Conservation (phyloP, 1,284 basidiomycete species). For the Cryptococcus sp. region DNA sequence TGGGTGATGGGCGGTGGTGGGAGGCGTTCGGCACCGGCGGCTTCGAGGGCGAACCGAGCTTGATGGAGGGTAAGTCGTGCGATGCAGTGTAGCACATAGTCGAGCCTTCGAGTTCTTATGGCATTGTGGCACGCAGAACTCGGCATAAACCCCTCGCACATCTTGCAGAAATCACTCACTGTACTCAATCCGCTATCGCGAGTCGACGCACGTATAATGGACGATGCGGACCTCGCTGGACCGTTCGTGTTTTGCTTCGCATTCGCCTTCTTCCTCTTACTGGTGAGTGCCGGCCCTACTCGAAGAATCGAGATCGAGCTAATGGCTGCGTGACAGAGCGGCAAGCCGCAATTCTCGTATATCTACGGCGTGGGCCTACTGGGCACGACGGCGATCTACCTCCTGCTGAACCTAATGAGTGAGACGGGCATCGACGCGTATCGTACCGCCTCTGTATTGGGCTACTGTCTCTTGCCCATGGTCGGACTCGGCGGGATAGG, state of each 20-base stretch:
- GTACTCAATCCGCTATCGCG: constrained; percentile 88
- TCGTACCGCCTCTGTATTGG: constrained; percentile 90
- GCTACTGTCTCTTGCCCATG: constrained; percentile 96
- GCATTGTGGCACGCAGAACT: constrained; percentile 66
- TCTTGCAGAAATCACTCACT: constrained; percentile 88
- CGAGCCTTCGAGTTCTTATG: too few species aligned
- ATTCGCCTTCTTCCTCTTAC: constrained; percentile 85
- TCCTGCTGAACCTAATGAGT: constrained; percentile 95
- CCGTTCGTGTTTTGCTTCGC: constrained; percentile 91
- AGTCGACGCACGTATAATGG: constrained; percentile 96
- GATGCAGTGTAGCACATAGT: neutral
- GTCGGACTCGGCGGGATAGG: constrained; percentile 91
- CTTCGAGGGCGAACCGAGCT: constrained; percentile 89
- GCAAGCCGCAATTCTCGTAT: constrained; percentile 98
- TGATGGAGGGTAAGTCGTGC: constrained; percentile 74
- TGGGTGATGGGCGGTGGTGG: constrained; percentile 77
- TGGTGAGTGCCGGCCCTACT: constrained; percentile 64
- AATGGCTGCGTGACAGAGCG: constrained; percentile 64
- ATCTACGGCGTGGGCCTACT: constrained; percentile 97
- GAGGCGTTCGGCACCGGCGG: constrained; percentile 93
- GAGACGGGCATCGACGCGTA: constrained; percentile 95
- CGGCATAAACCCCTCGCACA: constrained; percentile 96
- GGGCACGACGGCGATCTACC: constrained; percentile 92
- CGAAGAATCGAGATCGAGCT: neutral
- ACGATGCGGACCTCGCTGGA: constrained; percentile 96